phyloP scores from a whole-genome alignment of 2,329 filamentous ascomycete species.

The Thielaviopsis musarum region DNA sequence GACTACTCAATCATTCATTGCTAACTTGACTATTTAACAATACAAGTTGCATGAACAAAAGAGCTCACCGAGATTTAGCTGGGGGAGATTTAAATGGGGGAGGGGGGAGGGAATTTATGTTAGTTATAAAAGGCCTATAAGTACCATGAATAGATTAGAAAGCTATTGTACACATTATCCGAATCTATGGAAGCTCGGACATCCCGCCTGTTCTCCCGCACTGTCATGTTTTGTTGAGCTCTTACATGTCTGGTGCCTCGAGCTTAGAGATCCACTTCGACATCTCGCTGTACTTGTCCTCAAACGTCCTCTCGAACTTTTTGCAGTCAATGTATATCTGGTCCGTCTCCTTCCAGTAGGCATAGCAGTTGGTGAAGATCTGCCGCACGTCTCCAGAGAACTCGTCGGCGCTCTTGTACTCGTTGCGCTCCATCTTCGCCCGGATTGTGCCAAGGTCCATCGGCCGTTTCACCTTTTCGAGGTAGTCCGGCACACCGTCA shows the following conservation, averaged over 20 bases:
- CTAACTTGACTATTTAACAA: too few relatives aligned
- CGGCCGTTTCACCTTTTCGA: conserved; percentile 40
- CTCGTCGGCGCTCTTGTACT: conserved; percentile 35
- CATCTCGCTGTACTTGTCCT: conserved; percentile 43
- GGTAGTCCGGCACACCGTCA: conserved; percentile 44
- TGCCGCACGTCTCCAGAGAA: conserved; percentile 41
- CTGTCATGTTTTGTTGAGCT: background rate
- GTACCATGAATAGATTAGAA: too few relatives aligned
- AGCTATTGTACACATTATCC: too few relatives aligned
- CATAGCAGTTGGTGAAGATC: conserved; percentile 47
- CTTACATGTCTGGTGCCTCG: conserved; percentile 15
- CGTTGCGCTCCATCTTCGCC: conserved; percentile 36
- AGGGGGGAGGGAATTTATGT: too few relatives aligned
- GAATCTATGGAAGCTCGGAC: too few relatives aligned
- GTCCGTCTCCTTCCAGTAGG: conserved; percentile 41
- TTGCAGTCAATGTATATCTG: conserved; percentile 38
- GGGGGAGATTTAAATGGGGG: too few relatives aligned
- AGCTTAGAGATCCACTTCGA: conserved; percentile 42
- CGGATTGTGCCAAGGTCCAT: conserved; percentile 48
- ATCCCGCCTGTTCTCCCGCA: too few relatives aligned
- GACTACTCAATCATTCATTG: too few relatives aligned
- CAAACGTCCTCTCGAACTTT: conserved; percentile 39
- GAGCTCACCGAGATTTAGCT: too few relatives aligned
- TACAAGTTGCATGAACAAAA: too few relatives aligned
- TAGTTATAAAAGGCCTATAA: too few relatives aligned